Base-by-base conservation (phyloP, 768 basidiomycete genomes). In the Xerocomellus intermedius region DNA sequence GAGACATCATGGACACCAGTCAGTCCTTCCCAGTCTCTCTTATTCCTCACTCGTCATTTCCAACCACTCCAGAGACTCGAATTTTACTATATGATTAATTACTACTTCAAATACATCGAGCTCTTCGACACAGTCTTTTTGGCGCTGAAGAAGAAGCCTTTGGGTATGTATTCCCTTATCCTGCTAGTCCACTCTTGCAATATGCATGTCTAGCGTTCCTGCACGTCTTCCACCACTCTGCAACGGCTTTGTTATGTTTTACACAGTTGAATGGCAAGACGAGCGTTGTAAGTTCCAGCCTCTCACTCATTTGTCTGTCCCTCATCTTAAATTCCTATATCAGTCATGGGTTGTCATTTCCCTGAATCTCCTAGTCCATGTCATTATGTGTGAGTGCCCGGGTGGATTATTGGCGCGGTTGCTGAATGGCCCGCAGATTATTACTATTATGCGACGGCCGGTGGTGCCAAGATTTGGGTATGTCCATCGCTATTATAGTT, bases 141-240 rank as follows among this genome's bases (percentile, higher is more conserved):
- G 61, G 91, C 91, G 10, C 76, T 98, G 65, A 99, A 98, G 84
- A 99, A 98, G 82, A 98, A 98, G 74, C 93, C 93, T 16, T 80
- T 99, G 47, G 91, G 94, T 95, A 67, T 57, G 86, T 74, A 22
- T 43, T 43, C 19, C 6, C 42, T 28, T 48, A 41, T 32, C 30
- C 21, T 32, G 42, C 13, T 28, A 17, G 38, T 48, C n/a, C 17
- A 36, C 48, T 30, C 42, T 59, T 30, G 50, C 64, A 52, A 54
- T 30, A 9, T 57, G 22, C 19, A 6, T 26, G 2, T 41, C 39
- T 63, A 95, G 94, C 92, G 64, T 98, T 99, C 77, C 77, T 99
- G 57, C 97, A 98, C 73, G 96, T 99, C 59, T 98, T 97, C 80
- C 97, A 98, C 73, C 97, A 99, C 78, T 93, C 97, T 54, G 97